Percentiles rank a stretch among this genome's conserved stretches.
phyloP scores from a whole-genome alignment of 2,329 filamentous ascomycete species.

The Myriosclerotinia duriaeana region DNA sequence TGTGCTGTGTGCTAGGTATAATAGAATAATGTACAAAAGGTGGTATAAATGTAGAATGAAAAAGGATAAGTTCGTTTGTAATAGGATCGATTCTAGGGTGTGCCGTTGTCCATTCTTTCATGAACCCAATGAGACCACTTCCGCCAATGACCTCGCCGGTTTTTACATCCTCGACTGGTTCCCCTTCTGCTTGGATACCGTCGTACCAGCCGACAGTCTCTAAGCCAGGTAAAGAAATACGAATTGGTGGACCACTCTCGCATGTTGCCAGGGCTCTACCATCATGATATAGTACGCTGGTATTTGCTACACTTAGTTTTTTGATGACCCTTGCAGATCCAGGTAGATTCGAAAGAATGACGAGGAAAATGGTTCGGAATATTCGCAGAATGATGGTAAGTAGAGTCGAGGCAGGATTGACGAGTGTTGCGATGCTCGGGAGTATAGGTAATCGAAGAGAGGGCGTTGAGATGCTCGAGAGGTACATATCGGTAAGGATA shows the following conservation, averaged over 20 bases:
- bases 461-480: constrained; percentile 51
- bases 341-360: constrained; percentile 57
- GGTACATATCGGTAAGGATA: constrained; percentile 64
- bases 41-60: constrained; percentile 63
- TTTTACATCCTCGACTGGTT: constrained; percentile 37
- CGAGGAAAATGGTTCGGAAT: constrained; percentile 56
- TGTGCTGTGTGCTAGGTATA: constrained; percentile 44
- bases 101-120: constrained; percentile 70
- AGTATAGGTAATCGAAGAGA: constrained; percentile 57
- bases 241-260: constrained; percentile 68
- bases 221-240: constrained; percentile 61
- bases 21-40: constrained; percentile 69
- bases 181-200: constrained; percentile 56
- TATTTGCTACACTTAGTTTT: constrained; percentile 71
- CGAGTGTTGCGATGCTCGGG: constrained; percentile 65
- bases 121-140: constrained; percentile 55
- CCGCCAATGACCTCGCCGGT: constrained; percentile 57
- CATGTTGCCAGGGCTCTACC: constrained; percentile 67
- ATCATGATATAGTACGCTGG: constrained; percentile 64
- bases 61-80: constrained; percentile 65
- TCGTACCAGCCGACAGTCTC: constrained; percentile 72
- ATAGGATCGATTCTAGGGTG: constrained; percentile 65
- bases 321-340: constrained; percentile 58
- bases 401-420: constrained; percentile 57
- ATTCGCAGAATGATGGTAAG: constrained; percentile 51